These are phyloP conservation scores for Nepenthes alata DNA, from an alignment of 179 eudicot species.

Conservation along the genomic window DNA sequence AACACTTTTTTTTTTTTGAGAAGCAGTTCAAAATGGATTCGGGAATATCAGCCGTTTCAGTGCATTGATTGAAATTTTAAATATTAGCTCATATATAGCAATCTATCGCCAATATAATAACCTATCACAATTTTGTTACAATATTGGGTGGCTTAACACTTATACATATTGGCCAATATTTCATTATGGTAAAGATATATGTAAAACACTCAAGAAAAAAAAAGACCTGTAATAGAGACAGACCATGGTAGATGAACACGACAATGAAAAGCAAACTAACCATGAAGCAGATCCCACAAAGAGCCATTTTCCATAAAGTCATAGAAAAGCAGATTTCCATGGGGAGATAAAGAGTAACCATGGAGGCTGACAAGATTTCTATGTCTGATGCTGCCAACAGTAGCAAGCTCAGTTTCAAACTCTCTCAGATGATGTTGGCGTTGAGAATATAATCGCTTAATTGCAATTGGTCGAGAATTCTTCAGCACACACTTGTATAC, in stretches of 20 bases:
- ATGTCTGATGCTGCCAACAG: conserved; percentile 55
- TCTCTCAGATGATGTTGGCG: conserved; percentile 28
- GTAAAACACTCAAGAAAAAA: too few species aligned
- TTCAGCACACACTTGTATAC: conserved; percentile 54
- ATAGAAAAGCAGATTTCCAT: conserved; percentile 53
- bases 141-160: too few species aligned
- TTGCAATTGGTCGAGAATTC: conserved; percentile 56
- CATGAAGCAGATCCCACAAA: conserved; percentile 68
- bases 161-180: too few species aligned
- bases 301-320: conserved; percentile 69
- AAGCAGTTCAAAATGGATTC: too few species aligned
- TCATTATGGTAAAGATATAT: too few species aligned
- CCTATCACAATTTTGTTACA: too few species aligned
- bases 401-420: conserved; percentile 55
- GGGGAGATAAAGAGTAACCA: conserved; percentile 47
- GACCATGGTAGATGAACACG: not conserved
- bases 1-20: too few species aligned
- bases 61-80: too few species aligned
- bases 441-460: conserved; percentile 49
- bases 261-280: conserved; percentile 14
- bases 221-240: not conserved
- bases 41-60: too few species aligned
- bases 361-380: conserved; percentile 54
- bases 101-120: too few species aligned
- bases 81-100: too few species aligned